Conservation (phyloP, 345 rosid species). For the Murraya paniculata region DNA sequence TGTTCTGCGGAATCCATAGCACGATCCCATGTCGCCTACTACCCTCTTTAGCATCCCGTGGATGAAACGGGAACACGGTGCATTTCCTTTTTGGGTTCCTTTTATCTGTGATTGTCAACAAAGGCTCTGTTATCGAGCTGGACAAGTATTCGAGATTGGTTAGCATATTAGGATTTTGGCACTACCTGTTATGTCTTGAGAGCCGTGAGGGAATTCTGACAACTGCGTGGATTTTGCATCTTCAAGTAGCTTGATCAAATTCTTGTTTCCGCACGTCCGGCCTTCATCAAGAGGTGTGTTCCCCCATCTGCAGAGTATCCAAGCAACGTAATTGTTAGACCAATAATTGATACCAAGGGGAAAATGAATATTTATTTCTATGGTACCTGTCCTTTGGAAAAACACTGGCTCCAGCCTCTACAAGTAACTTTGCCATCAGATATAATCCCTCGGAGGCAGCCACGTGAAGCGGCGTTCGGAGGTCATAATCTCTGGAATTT, state of each 20-base stretch:
- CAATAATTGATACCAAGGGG: background rate
- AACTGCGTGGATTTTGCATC: constrained; percentile 48
- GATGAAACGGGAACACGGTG: constrained; percentile 72
- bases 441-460: constrained; percentile 86
- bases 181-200: constrained; percentile 51
- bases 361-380: background rate
- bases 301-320: constrained; percentile 63
- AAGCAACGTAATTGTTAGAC: background rate
- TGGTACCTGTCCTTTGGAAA: constrained; percentile 74
- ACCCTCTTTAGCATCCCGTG: constrained; percentile 40
- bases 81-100: constrained; percentile 44
- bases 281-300: constrained; percentile 79
- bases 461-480: constrained; percentile 85
- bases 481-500: constrained; percentile 80
- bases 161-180: background rate
- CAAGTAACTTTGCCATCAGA: constrained; percentile 67
- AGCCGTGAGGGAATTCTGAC: constrained; percentile 29
- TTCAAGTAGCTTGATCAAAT: constrained; percentile 72
- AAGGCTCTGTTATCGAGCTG: background rate
- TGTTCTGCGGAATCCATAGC: constrained; percentile 60
- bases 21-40: constrained; percentile 57
- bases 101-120: constrained; percentile 36
- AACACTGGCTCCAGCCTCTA: constrained; percentile 84
- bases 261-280: constrained; percentile 71
- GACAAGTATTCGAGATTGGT: background rate